phyloP scores from a whole-genome alignment of 2,329 filamentous ascomycete genomes.

The Aspergillus awamori region DNA sequence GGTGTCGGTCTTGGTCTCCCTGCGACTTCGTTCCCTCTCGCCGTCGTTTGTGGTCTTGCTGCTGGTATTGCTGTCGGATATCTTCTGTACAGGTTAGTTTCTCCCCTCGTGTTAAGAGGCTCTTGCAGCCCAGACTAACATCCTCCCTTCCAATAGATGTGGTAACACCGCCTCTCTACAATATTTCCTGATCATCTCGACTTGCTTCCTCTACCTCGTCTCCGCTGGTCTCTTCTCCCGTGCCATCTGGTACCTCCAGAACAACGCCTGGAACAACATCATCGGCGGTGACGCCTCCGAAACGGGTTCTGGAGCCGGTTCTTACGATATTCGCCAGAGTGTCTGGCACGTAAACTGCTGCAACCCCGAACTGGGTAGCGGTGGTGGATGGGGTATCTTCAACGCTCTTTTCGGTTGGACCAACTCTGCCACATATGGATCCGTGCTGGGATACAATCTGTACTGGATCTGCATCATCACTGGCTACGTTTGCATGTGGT shows the following conservation, averaged over 20 bases:
- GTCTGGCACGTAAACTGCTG: slow-evolving; percentile 89
- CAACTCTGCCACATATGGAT: slow-evolving; percentile 85
- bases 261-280: slow-evolving; percentile 54
- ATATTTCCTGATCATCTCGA: slow-evolving; percentile 78
- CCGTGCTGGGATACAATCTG: slow-evolving; percentile 81
- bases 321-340: slow-evolving; percentile 74
- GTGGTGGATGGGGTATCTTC: slow-evolving; percentile 83
- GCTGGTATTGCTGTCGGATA: slow-evolving; percentile 70
- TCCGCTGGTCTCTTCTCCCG: slow-evolving; percentile 80
- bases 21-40: slow-evolving; percentile 48
- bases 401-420: slow-evolving; percentile 84
- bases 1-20: slow-evolving; percentile 60
- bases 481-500: neutral
- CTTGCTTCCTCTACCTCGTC: slow-evolving; percentile 81
- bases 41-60: slow-evolving; percentile 71
- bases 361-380: slow-evolving; percentile 70
- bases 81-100: slow-evolving; percentile 72
- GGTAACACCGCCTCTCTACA: slow-evolving; percentile 70
- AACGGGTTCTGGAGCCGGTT: slow-evolving; percentile 69
- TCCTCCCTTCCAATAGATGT: slow-evolving; percentile 43
- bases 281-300: slow-evolving; percentile 58
- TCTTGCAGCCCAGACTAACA: neutral
- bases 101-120: no score
- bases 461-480: slow-evolving; percentile 63
- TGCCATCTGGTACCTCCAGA: slow-evolving; percentile 74